Evolutionary conservation across 164 flowering plant species (phyloP), one percentile per base, ranked within the genome.

Genomic region (Sedum album): DNA sequence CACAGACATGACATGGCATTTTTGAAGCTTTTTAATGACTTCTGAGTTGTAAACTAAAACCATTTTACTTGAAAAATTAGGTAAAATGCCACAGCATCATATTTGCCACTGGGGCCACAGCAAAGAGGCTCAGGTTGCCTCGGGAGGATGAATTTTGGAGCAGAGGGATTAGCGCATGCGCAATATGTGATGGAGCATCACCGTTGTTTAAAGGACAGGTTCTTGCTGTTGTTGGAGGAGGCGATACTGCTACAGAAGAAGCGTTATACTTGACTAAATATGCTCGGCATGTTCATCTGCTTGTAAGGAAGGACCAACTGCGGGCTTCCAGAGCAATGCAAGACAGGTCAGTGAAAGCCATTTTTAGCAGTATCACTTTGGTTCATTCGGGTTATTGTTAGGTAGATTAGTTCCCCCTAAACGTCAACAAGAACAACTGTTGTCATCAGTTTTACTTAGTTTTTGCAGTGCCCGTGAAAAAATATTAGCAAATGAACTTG

Each of bases 161-260:
- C 73, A 79, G 97, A 74, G 97, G 96, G 79, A 91, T 94, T 49
- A 89, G 96, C 82, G 99, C 97, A 25, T 94, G 99, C 87, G 99
- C 99, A 74, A 91, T 91, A 33, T 94, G 97, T 83, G 99, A 94
- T 82, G 99, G 99, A 38, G 96, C 97, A 65, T 91, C 99, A 39
- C 99, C 99, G 5, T 71, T 91, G 28, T 94, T 88, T 69, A 91
- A 90, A 74, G 89, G 97, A 31, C 96, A 94, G 76, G 88, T 84
- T 70, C 92, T 94, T 76, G 97, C 96, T 65, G 99, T 94, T 62
- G 94, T 91, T 75, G 99, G 99, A 70, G 99, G 99, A 68, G 97
- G 99, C 68, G 97, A 94, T 82, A 91, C 99, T 61, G 99, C 99
- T 51, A 91, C 96, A 36, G 99, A 94, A 78, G 99, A 94, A 78